phyloP scores from a whole-genome alignment of 2,329 filamentous ascomycete species.

The Nigrograna mackinnonii region DNA sequence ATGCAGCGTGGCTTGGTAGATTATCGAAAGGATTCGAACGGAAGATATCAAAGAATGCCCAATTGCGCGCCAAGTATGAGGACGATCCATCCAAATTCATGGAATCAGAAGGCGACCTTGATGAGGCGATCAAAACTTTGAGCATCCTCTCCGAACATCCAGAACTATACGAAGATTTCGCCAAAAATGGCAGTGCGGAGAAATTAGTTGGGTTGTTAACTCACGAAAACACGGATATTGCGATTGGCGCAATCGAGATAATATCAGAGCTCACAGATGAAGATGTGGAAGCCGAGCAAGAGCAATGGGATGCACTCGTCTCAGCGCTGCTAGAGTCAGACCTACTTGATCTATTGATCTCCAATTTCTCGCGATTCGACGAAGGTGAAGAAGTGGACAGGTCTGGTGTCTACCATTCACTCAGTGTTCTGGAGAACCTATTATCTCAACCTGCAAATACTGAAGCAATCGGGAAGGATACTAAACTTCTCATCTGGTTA shows the following conservation, averaged over 20 bases:
- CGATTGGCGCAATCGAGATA: constrained; percentile 87
- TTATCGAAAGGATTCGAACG: constrained; percentile 85
- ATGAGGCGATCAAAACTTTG: constrained; percentile 82
- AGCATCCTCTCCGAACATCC: constrained; percentile 87
- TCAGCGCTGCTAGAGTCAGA: constrained; percentile 66
- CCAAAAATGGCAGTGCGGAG: constrained; percentile 70
- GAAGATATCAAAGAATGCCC: constrained; percentile 87
- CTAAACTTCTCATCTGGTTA: constrained; percentile 75
- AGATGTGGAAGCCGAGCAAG: constrained; percentile 79
- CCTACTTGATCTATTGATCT: constrained; percentile 72
- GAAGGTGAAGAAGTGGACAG: constrained; percentile 75
- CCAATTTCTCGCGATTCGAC: constrained; percentile 78
- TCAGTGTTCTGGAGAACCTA: constrained; percentile 83
- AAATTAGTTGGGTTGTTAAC: constrained; percentile 81
- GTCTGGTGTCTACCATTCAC: constrained; percentile 82
- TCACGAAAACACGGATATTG: constrained; percentile 97
- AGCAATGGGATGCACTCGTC: constrained; percentile 79
- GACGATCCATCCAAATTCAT: constrained; percentile 80
- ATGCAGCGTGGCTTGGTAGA: constrained; percentile 80
- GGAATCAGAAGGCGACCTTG: constrained; percentile 83
- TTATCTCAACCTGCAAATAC: constrained; percentile 71
- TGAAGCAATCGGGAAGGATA: constrained; percentile 72
- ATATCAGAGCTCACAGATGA: constrained; percentile 91
- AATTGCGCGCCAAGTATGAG: constrained; percentile 84
- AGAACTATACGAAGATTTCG: constrained; percentile 79